phyloP scores from a whole-genome alignment of 306 rosid species.

The Begonia peltatifolia region DNA sequence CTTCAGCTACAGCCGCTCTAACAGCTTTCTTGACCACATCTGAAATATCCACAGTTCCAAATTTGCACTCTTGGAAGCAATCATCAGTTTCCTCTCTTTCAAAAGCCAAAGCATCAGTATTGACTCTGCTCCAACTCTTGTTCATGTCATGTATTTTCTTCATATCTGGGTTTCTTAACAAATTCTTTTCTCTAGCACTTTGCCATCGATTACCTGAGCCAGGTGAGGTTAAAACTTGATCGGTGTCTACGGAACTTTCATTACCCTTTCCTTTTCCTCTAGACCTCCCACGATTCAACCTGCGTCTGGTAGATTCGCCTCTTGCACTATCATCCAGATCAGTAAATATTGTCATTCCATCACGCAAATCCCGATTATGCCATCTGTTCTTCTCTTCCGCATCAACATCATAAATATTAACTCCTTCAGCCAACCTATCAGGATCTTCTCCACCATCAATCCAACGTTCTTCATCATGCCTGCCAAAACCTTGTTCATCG shows the following conservation, averaged over 20 bases:
- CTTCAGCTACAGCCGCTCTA: conserved; percentile 85
- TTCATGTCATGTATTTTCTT: conserved; percentile 47
- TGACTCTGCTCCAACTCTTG: conserved; percentile 26
- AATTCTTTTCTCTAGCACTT: conserved; percentile 45
- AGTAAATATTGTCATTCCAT: conserved; percentile 51
- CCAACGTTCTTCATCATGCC: conserved; percentile 52
- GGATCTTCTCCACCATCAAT: conserved; percentile 37
- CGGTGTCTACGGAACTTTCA: conserved; percentile 63
- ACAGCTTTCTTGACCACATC: conserved; percentile 83
- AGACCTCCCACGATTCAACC: conserved; percentile 53
- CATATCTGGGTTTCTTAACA: conserved; percentile 32
- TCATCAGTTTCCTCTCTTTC: conserved; percentile 82
- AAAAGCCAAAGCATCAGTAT: conserved; percentile 25
- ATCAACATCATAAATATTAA: conserved; percentile 27
- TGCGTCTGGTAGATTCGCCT: conserved; percentile 74
- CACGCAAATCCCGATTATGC: conserved; percentile 44
- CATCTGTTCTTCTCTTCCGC: conserved; percentile 54
- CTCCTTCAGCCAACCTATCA: conserved; percentile 38
- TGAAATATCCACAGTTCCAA: conserved; percentile 70
- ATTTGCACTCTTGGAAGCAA: conserved; percentile 61
- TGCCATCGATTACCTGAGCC: conserved; percentile 69
- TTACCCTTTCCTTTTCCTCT: conserved; percentile 66
- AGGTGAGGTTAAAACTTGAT: conserved; percentile 47
- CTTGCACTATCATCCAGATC: conserved; percentile 63
- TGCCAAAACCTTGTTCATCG: conserved; percentile 45